Conservation (phyloP, 768 basidiomycete species). For the Tulasnella sp. region DNA sequence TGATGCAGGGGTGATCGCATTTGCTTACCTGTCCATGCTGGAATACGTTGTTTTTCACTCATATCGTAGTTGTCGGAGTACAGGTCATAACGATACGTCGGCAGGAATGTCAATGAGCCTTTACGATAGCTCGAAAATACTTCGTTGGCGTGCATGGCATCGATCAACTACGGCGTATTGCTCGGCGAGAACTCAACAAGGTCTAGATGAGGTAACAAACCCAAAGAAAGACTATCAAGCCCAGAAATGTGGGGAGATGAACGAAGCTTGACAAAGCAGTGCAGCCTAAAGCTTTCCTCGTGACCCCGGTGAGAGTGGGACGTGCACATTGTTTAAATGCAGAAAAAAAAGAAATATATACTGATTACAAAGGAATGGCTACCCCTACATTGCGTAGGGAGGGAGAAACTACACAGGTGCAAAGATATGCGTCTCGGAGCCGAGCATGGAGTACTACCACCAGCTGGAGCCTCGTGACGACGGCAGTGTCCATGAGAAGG, state of each 20-base stretch:
- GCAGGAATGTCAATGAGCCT: conserved; percentile 82
- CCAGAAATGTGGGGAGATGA: too few species aligned
- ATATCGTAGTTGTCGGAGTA: conserved; percentile 85
- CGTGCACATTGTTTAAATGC: not conserved
- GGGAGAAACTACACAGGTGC: not conserved
- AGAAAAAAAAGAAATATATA: not conserved
- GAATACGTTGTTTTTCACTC: conserved; percentile 91
- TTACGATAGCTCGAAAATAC: conserved; percentile 83
- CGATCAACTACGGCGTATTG: conserved; percentile 47
- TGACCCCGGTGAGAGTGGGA: not conserved
- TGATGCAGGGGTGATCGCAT: conserved; percentile 42
- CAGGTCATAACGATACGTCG: conserved; percentile 88
- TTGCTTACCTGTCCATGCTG: conserved; percentile 86
- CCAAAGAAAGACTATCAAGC: too few species aligned
- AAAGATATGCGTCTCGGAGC: not conserved
- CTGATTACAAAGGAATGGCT: not conserved
- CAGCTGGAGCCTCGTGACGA: not conserved
- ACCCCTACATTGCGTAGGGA: not conserved
- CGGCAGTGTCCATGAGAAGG: not conserved
- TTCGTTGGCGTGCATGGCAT: conserved; percentile 59
- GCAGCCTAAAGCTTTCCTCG: not conserved
- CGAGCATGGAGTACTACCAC: not conserved
- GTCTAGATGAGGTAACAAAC: conserved; percentile 35
- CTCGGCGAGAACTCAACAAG: not conserved
- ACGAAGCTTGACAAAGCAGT: too few species aligned